phyloP scores from a whole-genome alignment of 2,329 filamentous ascomycete species.

The Nemania serpens region DNA sequence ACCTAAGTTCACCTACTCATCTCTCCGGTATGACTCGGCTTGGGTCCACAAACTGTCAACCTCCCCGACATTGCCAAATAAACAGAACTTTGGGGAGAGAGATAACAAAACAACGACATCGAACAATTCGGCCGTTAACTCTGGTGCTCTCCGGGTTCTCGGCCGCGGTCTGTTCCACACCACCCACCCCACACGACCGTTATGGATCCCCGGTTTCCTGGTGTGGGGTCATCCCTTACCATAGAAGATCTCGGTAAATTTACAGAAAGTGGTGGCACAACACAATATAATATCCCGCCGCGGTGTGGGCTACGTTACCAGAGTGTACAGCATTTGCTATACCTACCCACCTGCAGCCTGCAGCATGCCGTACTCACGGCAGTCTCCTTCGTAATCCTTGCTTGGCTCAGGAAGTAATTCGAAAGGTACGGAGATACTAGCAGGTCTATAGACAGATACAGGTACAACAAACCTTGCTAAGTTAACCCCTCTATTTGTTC shows the following conservation, averaged over 20 bases:
- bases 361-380: not conserved
- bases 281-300: not conserved
- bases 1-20: not conserved
- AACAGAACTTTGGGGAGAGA: not conserved
- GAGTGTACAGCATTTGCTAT: not conserved
- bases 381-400: not conserved
- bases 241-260: not conserved
- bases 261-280: not conserved
- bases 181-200: conserved; percentile 5
- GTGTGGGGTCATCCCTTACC: conserved; percentile 8
- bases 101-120: not conserved
- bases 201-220: conserved; percentile 18
- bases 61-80: not conserved
- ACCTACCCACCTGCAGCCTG: not conserved
- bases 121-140: conserved; percentile 10
- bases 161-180: conserved; percentile 18
- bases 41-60: conserved; percentile 9
- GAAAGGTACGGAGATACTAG: too few relatives aligned
- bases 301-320: not conserved
- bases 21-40: not conserved
- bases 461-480: too few relatives aligned
- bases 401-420: too few relatives aligned
- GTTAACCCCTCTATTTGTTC: too few relatives aligned
- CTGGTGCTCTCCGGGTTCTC: conserved; percentile 8
- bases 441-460: too few relatives aligned